Base-by-base conservation (phyloP, 2,329 filamentous ascomycete species). In the Neophaeococcomyces aloes region DNA sequence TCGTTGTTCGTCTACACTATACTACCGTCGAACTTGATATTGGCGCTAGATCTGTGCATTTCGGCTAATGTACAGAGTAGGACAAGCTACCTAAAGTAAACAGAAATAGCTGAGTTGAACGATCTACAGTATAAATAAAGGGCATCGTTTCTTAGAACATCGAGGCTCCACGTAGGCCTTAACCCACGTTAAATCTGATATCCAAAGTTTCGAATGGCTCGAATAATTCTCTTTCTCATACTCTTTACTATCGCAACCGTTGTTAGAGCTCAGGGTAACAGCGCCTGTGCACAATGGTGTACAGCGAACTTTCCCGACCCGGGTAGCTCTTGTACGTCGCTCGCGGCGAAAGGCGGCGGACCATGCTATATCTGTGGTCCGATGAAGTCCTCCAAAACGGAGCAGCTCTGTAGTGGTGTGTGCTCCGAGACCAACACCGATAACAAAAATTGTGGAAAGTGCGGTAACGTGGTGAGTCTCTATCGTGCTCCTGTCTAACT, bases 301-400 rank as follows among this genome's bases (percentile, higher is more conserved):
- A 17, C 29, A 18, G 39, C 29, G 29, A 42, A 36, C 23, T 42
- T 42, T 25, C 23, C 39, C 39, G 23, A 42, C 31, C 39, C 39
- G 14, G 39, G 39, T 18, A 29, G 14, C 31, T 15, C 19, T 15
- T 42, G 39, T 25, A 42, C 39, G 23, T 14, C 39, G 18, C 39
- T 25, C 23, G 39, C 39, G 5, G 39, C 39, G 15, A 35, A 36
- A 19, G 39, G 39, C 10, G 18, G 14, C 4, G 39, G 39, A 15
- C 39, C 39, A n/a, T 42, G 39, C 23, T 42, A 42, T 42, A 30
- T 7, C n/a, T 42, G 39, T 25, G 39, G 39, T 25, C 39, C 39
- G 4, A 14, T 37, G 23, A 42, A 42, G 23, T 37, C 39, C 18
- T 36, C 29, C 11, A 29, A 29, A 13, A 42, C 23, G 8, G 11